Base-by-base conservation (phyloP, 441 rosid genomes). In the Arabidopsis hybrid region DNA sequence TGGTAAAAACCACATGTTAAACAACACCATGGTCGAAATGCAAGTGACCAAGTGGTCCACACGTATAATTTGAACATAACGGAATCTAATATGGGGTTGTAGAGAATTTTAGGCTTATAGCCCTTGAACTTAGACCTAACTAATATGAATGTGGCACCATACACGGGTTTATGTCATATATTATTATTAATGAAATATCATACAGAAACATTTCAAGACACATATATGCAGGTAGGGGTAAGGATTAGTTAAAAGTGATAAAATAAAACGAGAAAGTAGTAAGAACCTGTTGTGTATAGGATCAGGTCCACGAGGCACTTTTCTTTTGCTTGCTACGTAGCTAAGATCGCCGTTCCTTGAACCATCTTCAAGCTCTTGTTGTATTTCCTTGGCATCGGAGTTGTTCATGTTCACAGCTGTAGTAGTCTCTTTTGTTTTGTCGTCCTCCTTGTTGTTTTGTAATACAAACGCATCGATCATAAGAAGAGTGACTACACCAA, bases 221-320 rank as follows among this genome's bases (percentile, higher is more conserved):
- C 40, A 46, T 38, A 49, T 11, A 61, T 13, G 50, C 26, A 21
- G 26, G 26, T 36, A 16, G n/a, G 26, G 16, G 14, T 60, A 17
- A 18, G n/a, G 16, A 45, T 34, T 2, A 52, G 31, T 46, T 42
- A 63, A 46, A 68, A 75, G 35, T 68, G 47, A 67, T 21, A 21
- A 55, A 43, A 51, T 8, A 65, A 74, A 63, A 31, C 42, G 56
- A 66, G 35, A 71, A 32, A 52, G 18, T 7, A 39, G 14, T 12
- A 51, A 17, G 71, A 71, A 91, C 97, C 97, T 90, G 88, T 91
- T 93, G 57, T 91, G 98, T 78, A 90, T 91, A 79, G 98, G 97
- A 84, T 93, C 98, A 8, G 96, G 90, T 56, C 97, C 98, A 58
- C 88, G 88, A 17, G 98, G 97, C 36, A 93, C 95, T 84, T 81